Evolutionary conservation across 2,329 filamentous ascomycete genomes (phyloP).

Genomic region (Coniochaeta sp.): DNA sequence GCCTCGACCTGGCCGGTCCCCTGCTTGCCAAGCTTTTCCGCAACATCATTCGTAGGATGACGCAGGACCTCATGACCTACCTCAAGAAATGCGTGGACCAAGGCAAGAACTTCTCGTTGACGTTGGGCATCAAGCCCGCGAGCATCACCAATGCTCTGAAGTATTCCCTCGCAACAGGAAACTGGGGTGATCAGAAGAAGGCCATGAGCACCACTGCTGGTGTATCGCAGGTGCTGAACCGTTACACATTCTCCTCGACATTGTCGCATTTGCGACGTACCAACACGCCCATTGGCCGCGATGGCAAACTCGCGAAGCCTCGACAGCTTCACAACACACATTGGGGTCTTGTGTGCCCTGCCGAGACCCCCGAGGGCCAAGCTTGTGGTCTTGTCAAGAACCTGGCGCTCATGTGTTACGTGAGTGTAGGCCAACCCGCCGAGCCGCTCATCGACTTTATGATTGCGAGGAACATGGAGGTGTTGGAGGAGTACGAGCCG

Average conservation of each 20-base stretch:
- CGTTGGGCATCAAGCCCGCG: conserved; percentile 81
- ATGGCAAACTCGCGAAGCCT: conserved; percentile 96
- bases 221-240: conserved; percentile 95
- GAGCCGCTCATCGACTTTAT: conserved; percentile 92
- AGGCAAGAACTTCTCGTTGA: conserved; percentile 82
- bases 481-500: conserved; percentile 90
- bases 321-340: conserved; percentile 98
- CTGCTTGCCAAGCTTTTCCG: conserved; percentile 95
- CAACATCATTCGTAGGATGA: conserved; percentile 82
- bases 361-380: conserved; percentile 96
- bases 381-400: conserved; percentile 99
- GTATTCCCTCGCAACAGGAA: conserved; percentile 94
- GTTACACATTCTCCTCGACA: conserved; percentile 95
- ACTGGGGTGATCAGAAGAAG: conserved; percentile 99
- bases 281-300: conserved; percentile 94
- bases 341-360: conserved; percentile 95
- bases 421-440: conserved; percentile 88
- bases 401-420: conserved; percentile 93
- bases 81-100: conserved; percentile 88
- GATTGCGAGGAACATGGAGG: conserved; percentile 91
- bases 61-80: conserved; percentile 83
- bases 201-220: conserved; percentile 89
- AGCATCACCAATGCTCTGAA: conserved; percentile 92
- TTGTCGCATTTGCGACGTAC: conserved; percentile 94
- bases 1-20: conserved; percentile 88